Base-by-base conservation (phyloP, 1,139 yeast genomes). In the Magnusiomyces paraingens region DNA sequence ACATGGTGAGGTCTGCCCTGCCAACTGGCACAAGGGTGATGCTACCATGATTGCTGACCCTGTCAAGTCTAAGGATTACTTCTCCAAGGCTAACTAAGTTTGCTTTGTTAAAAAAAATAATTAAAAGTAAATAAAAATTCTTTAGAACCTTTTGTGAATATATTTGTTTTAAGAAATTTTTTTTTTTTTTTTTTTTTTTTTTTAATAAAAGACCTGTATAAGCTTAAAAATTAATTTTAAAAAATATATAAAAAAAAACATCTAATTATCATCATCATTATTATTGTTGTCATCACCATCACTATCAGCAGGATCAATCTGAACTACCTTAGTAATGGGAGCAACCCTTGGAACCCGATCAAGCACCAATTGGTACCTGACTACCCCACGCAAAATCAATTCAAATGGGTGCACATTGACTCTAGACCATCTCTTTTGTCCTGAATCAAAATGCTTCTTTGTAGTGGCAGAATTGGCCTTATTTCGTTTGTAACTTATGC, bases 1-100 rank as follows among this genome's bases (percentile, higher is more conserved):
- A 81, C 78, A 91, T 82, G 96, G 98, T 77, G 96, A 93, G 77
- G 98, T 93, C 65, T 88, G 96, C 78, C 97, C 97, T 55, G 97
- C 98, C 73, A 91, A 90, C 94, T 93, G 99, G 98, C 87, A 88
- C 67, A 91, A 94, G 77, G 98, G 98, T 78, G 74, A 89, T 60
- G 95, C 87, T 70, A 87, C 96, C 76, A 91, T 91, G 79, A 85
- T 86, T 76, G 93, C 96, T 69, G 86, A 80, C 66, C 93, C 89
- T 66, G 79, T 74, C 55, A 82, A 79, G 66, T 86, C 96, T 66
- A 86, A 86, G 80, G 87, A 82, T 70, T 87, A 86, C 86, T 87
- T 87, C 72, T 70, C 71, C 64, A 78, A 80, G 74, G 83, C 77
- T 62, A 79, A 80, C 62, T 60, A 62, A 54, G 41, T 42, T 44